phyloP scores from a whole-genome alignment of 148 eudicot genomes.

The Bassia scoparia region DNA sequence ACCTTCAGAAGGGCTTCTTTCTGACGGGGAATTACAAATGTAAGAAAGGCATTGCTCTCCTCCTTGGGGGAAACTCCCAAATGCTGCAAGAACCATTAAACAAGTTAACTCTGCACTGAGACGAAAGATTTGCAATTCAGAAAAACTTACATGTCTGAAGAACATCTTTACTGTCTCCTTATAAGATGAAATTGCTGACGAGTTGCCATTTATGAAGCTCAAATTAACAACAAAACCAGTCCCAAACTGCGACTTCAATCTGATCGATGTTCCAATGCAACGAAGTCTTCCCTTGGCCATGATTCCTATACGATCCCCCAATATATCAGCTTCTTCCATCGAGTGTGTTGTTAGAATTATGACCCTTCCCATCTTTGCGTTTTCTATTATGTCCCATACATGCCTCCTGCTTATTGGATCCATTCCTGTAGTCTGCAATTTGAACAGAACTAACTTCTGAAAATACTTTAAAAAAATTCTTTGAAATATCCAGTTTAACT shows the following conservation, averaged over 20 bases:
- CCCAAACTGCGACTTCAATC: slow-evolving; percentile 79
- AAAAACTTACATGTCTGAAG: slow-evolving; percentile 53
- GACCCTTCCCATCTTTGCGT: slow-evolving; percentile 78
- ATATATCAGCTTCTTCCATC: slow-evolving; percentile 92
- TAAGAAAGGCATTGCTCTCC: slow-evolving; percentile 69
- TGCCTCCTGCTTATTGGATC: slow-evolving; percentile 89
- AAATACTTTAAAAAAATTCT: neutral
- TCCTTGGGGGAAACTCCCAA: slow-evolving; percentile 66
- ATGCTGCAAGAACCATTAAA: slow-evolving; percentile 35
- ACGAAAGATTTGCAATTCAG: neutral
- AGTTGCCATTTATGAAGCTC: slow-evolving; percentile 42
- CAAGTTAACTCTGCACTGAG: slow-evolving; percentile 7
- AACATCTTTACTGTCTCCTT: slow-evolving; percentile 57
- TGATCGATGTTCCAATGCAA: slow-evolving; percentile 83
- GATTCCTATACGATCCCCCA: slow-evolving; percentile 83
- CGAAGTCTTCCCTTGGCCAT: slow-evolving; percentile 97
- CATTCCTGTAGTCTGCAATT: slow-evolving; percentile 84
- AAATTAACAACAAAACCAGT: slow-evolving; percentile 69
- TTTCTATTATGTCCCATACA: slow-evolving; percentile 91
- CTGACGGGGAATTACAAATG: slow-evolving; percentile 65
- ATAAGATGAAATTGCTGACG: slow-evolving; percentile 27
- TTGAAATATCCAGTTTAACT: neutral
- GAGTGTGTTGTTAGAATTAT: slow-evolving; percentile 86
- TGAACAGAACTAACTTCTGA: neutral
- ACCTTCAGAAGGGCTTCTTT: slow-evolving; percentile 65